Evolutionary conservation across 1,139 yeast species (phyloP), one percentile per base, ranked within the genome.

Genomic region (Lodderomyces oxycetoniae): DNA sequence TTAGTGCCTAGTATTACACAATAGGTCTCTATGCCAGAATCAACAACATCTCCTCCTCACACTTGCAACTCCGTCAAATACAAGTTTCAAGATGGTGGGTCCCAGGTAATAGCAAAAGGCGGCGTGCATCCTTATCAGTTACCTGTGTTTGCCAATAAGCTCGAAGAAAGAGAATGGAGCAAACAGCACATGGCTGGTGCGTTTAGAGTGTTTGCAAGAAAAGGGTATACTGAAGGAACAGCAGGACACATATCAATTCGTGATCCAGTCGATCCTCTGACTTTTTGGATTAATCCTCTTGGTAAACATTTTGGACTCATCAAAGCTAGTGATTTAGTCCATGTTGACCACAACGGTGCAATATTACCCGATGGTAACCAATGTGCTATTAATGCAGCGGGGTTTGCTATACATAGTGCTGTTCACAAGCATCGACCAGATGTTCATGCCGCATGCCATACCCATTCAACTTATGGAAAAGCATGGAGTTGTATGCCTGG

Each of bases 161-260:
- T 58, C 25, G 68, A 65, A 32, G 70, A 81, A 50, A 65, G 89
- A 38, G 60, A 69, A 51, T 80, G 83, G 81, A 61, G 75, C 46
- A 61, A 75, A 38, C 75, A 83, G 52, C 93, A 84, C 49, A 74
- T 81, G 79, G 94, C 94, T 2, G 89, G 79, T 12, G 89, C 89
- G 1, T 85, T 84, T 60, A 68, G 94, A 39, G 75, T 80, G 2
- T 82, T 84, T 55, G 85, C 85, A 5, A 70, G 91, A 45, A 74
- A 73, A 45, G 86, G 85, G 9, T 84, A 63, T 55, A 67, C 78
- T n/a, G 86, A 81, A 54, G 94, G 94, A 8, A 56, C 77, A 14
- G 87, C 94, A 1, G 94, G 94, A 21, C 94, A 84, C 52, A 82
- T 84, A 35, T 79, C 89, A 3, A 70, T 84, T 10, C 70, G 89